Evolutionary conservation across 768 basidiomycete species (phyloP), one percentile per base, ranked within the genome.

Genomic region (Cubamyces lactineus): DNA sequence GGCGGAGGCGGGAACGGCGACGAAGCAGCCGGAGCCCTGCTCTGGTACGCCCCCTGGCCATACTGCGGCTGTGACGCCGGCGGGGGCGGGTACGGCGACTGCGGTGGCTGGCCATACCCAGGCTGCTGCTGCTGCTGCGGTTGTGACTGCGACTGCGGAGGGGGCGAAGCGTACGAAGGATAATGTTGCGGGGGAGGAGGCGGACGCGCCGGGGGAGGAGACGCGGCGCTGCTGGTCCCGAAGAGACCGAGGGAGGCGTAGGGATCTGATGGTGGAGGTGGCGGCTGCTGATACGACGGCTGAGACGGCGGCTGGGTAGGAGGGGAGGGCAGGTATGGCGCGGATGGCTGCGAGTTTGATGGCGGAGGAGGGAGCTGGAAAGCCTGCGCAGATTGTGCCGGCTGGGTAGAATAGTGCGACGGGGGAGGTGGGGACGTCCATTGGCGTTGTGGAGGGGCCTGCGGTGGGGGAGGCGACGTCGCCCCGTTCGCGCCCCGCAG

Each of bases 401-500:
- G 50, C 1, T 58, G 41, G 1, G 62, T 17, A 49, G 66, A 62
- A 16, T 66, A 57, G 15, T 64, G 65, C 38, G 65, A 68, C 12
- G 67, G 62, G 1, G 66, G 64, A 21, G 73, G 71, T 6, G 72
- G 73, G 2, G 63, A 60, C 23, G 53, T 56, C 63, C 58, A 60
- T 21, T 60, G 63, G 12, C 57, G 58, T 23, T 49, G 57, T 15
- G 52, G 52, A 28, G 43, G 54, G 30, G 54, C 43, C 24, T 53
- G 51, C 15, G 51, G 51, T 3, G 57, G 49, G n/a, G 72, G 74
- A 16, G 77, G 74, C 8, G 70, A 70, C 24, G 66, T 67, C 9
- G 75, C 63, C 28, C 70, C 66, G 30, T 58, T 66, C 47, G 68
- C 53, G 17, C 71, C 67, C 43, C 77, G 75, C 49, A 89, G 53